phyloP scores from a whole-genome alignment of 176 grass and related monocot genomes.

The Carex littledalei region DNA sequence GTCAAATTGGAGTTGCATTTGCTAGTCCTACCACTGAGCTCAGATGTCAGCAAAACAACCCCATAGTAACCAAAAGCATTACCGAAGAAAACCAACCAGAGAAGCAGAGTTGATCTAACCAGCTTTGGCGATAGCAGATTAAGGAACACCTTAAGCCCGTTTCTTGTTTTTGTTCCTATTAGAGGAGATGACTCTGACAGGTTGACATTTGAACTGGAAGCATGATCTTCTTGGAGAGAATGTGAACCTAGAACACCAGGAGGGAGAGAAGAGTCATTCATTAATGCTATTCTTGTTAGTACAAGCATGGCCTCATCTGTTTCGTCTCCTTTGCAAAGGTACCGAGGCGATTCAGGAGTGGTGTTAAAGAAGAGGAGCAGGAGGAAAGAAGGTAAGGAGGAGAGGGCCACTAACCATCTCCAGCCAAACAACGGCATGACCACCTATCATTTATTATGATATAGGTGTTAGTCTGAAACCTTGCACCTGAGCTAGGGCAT shows the following conservation, averaged over 20 bases:
- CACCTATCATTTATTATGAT: conserved; percentile 29
- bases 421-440: conserved; percentile 58
- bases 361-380: conserved; percentile 51
- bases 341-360: conserved; percentile 66
- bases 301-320: conserved; percentile 35
- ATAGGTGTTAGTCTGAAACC: not conserved
- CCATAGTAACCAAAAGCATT: conserved; percentile 72
- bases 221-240: conserved; percentile 11
- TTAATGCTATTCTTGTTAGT: conserved; percentile 56
- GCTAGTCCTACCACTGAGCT: conserved; percentile 35
- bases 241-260: conserved; percentile 41
- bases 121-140: conserved; percentile 42
- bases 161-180: conserved; percentile 14
- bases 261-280: conserved; percentile 47
- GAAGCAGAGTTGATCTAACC: conserved; percentile 51
- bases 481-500: not conserved
- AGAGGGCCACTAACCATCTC: conserved; percentile 62
- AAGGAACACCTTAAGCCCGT: conserved; percentile 25
- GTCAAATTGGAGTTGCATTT: conserved; percentile 24
- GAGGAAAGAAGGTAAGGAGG: conserved; percentile 48
- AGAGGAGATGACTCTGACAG: conserved; percentile 37
- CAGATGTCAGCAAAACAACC: conserved; percentile 53
- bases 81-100: conserved; percentile 49
- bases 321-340: conserved; percentile 53
- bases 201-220: not conserved